Evolutionary conservation across 2,329 filamentous ascomycete genomes (phyloP).

Genomic region (Biscogniauxia sp.): DNA sequence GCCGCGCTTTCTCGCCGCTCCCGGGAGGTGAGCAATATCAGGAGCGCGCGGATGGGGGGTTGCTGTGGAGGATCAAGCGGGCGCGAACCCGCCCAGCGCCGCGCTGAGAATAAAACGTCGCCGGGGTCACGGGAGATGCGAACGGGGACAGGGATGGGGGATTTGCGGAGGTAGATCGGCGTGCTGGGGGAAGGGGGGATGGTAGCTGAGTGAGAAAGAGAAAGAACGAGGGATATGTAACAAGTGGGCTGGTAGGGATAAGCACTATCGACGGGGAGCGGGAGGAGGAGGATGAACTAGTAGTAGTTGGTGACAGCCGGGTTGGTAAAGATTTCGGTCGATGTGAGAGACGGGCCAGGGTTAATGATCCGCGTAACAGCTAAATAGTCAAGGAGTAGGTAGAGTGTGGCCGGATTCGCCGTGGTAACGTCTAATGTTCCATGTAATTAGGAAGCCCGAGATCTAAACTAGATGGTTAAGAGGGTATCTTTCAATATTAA

Average conservation of each 20-base stretch:
- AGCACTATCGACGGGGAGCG: too few species aligned
- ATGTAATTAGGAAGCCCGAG: too few species aligned
- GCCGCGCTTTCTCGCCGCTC: constrained; percentile 39
- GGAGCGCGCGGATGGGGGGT: constrained; percentile 24
- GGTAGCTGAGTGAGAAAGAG: neutral
- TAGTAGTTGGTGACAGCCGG: too few species aligned
- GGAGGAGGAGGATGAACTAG: too few species aligned
- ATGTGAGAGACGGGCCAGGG: too few species aligned
- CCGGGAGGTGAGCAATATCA: constrained; percentile 55
- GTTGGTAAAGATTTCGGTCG: neutral
- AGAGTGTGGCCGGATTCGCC: too few species aligned
- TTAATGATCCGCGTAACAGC: neutral
- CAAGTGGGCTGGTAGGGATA: too few species aligned
- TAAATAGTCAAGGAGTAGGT: too few species aligned
- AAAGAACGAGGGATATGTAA: too few species aligned
- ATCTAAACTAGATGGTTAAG: too few species aligned
- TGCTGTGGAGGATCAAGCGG: constrained; percentile 33
- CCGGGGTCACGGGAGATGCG: constrained; percentile 42
- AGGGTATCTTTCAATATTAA: too few species aligned
- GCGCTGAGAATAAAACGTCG: constrained; percentile 47
- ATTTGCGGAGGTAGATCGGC: constrained; percentile 34
- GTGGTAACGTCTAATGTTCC: neutral
- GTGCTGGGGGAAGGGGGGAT: constrained; percentile 13
- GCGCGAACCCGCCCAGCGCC: constrained; percentile 41
- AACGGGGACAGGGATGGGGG: constrained; percentile 12